These are phyloP conservation scores for Nakazawaea pomicola DNA, from an alignment of 805 yeast species.

Conservation along the genomic window DNA sequence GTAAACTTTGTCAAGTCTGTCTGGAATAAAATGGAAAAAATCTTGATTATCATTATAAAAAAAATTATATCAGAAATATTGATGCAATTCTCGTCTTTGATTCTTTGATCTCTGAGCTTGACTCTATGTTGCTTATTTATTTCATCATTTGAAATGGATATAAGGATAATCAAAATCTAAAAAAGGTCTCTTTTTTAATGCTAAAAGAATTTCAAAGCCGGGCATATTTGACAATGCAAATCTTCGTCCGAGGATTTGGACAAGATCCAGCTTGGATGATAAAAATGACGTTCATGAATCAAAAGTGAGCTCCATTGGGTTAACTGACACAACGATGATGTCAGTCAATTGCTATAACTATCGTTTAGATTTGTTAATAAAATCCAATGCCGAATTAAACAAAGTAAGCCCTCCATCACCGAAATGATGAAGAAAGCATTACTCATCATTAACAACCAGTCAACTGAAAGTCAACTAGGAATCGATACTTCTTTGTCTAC, in stretches of 20 bases:
- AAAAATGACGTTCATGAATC: slow-evolving; percentile 51
- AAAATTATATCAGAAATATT: slow-evolving; percentile 19
- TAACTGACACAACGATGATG: slow-evolving; percentile 23
- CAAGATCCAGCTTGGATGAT: slow-evolving; percentile 18
- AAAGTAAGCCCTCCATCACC: slow-evolving; percentile 11
- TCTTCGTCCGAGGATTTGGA: slow-evolving; percentile 33
- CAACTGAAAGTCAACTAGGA: neutral
- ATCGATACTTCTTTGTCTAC: neutral
- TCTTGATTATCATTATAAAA: neutral
- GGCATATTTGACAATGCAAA: slow-evolving; percentile 62
- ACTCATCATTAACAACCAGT: neutral
- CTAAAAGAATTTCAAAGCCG: slow-evolving; percentile 31
- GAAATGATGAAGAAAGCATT: too few species aligned
- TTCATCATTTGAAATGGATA: slow-evolving; percentile 50
- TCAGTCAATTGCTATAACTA: slow-evolving; percentile 65
- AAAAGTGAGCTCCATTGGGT: slow-evolving; percentile 90
- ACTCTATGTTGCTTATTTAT: slow-evolving; percentile 80
- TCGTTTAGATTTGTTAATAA: slow-evolving; percentile 49
- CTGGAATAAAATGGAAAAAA: too few species aligned
- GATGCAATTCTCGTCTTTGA: slow-evolving; percentile 70
- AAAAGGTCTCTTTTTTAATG: slow-evolving; percentile 14
- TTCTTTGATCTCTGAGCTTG: slow-evolving; percentile 70
- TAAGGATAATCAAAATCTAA: slow-evolving; percentile 3
- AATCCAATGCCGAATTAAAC: slow-evolving; percentile 57
- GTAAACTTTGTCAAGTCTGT: too few species aligned